These are phyloP conservation scores for Phoma sp. DNA, from an alignment of 2,329 filamentous ascomycete species.

Conservation along the genomic window DNA sequence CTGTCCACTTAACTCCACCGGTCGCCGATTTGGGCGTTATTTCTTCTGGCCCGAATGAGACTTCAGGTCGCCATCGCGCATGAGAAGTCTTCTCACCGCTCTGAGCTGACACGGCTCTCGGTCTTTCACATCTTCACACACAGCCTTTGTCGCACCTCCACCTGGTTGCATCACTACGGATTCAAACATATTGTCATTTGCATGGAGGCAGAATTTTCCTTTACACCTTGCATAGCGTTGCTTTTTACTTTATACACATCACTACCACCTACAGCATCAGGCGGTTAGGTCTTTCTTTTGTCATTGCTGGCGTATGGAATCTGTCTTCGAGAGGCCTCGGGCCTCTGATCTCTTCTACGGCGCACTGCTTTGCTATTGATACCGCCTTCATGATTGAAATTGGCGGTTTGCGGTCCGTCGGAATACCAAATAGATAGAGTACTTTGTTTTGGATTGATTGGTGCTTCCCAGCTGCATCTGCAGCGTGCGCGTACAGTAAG, in stretches of 20 bases:
- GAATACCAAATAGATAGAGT: slow-evolving; percentile 4
- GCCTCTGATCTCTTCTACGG: slow-evolving; percentile 16
- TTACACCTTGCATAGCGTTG: slow-evolving; percentile 49
- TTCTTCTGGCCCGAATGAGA: too few species aligned
- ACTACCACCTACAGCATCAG: slow-evolving; percentile 30
- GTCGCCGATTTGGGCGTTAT: too few species aligned
- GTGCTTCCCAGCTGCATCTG: too few species aligned
- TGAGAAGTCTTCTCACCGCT: neutral
- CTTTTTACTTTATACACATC: slow-evolving; percentile 22
- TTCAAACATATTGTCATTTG: slow-evolving; percentile 13
- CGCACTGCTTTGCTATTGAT: slow-evolving; percentile 12
- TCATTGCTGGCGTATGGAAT: slow-evolving; percentile 18
- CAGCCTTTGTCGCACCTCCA: neutral
- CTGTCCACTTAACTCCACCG: neutral
- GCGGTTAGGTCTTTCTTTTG: slow-evolving; percentile 20
- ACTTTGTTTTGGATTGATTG: too few species aligned
- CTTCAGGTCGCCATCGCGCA: neutral
- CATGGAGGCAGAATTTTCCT: slow-evolving; percentile 31
- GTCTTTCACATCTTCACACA: neutral
- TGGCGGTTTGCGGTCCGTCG: neutral
- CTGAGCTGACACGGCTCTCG: too few species aligned
- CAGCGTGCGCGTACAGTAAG: too few species aligned
- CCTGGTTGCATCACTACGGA: neutral
- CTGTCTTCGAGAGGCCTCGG: slow-evolving; percentile 2
- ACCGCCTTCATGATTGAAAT: neutral